Base-by-base conservation (phyloP, 441 rosid genomes). In the Euphorbia schlechtendalii region DNA sequence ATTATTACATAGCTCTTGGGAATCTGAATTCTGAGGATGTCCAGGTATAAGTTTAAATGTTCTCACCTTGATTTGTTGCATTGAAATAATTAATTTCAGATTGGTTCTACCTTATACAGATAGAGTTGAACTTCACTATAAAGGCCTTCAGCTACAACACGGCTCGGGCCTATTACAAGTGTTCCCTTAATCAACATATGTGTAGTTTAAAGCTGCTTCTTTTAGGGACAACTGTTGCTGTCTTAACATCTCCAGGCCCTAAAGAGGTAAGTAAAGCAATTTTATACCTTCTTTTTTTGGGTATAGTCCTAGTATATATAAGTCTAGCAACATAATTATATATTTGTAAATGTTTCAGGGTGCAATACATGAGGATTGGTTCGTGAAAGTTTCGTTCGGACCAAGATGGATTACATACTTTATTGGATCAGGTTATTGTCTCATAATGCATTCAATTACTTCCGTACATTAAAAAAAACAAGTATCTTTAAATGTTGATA, bases 351-450 rank as follows among this genome's bases (percentile, higher is more conserved):
- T n/a, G n/a, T 76, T 77, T 58, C 77, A 86, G 91, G 85, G 54
- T 58, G 61, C 61, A 68, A 49, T 58, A 0, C 45, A 59, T 64
- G 68, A 66, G 18, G 59, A 58, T 63, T 78, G 82, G 84, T 54
- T 71, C 61, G 79, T 77, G 45, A 78, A 74, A 74, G 66, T 86
- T 56, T 81, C 91, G 8, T 83, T 74, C 34, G 82, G 80, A 59
- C 82, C 88, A 13, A 69, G 85, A 61, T 86, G 91, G 91, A 71
- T 77, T 49, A 61, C 80, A 25, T 83, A 82, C 54, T 25, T 82
- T 25, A 43, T 60, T 56, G 88, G 85, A 65, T 78, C 83, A 75
- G 83, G 86, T 83, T 27, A 56, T 38, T 61, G 57, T 49, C 20
- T n/a, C n/a, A n/a, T n/a, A n/a, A n/a, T n/a, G n/a, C n/a, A n/a